Evolutionary conservation across 2,329 filamentous ascomycete genomes (phyloP), one percentile per base, ranked within the genome.

Genomic region (Pseudocercospora pini-densiflorae): DNA sequence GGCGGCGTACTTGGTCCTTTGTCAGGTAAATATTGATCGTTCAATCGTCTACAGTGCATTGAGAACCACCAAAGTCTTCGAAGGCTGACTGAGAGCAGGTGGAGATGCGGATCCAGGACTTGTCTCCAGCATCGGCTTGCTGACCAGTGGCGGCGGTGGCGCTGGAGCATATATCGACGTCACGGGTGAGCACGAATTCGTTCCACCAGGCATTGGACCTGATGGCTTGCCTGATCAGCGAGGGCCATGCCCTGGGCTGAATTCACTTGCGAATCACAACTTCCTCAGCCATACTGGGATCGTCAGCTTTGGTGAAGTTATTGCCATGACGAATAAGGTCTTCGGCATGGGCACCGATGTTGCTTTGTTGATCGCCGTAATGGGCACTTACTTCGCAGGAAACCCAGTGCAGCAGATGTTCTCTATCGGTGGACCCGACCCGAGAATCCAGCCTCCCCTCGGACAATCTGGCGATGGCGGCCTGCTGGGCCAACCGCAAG

Each of bases 391-490:
- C n/a, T 60, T 45, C 16, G 43, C 29, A 9, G 62, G 62, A n/a
- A 49, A 64, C n/a, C 62, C 62, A 12, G 8, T 55, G 7, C 47
- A 58, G 8, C 33, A 60, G 40, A 60, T 51, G 36, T 40, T 45
- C 6, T 64, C 62, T n/a, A 54, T 64, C 21, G 61, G 51, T 55
- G 62, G 62, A 19, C 45, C 45, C 16, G 62, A 64, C 14, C 3
- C 24, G 2, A 36, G 62, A 43, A 40, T 64, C 3, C 47, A 40
- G 19, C 16, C 45, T 6, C 43, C 47, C 5, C 47, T 64, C 5
- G 57, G 40, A 8, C 43, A 36, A 2, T 19, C 59, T 16, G 47
- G 31, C 6, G 14, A n/a, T 47, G n/a, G 23, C 33, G 24, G 40
- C 10, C 23, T 49, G 19, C 21, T 64, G 29, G 62, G 55, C 16